Percentiles rank a stretch among this genome's conserved stretches.
Conservation (phyloP, 192 early-diverging fungal species). For the Geranomyces michiganensis region DNA sequence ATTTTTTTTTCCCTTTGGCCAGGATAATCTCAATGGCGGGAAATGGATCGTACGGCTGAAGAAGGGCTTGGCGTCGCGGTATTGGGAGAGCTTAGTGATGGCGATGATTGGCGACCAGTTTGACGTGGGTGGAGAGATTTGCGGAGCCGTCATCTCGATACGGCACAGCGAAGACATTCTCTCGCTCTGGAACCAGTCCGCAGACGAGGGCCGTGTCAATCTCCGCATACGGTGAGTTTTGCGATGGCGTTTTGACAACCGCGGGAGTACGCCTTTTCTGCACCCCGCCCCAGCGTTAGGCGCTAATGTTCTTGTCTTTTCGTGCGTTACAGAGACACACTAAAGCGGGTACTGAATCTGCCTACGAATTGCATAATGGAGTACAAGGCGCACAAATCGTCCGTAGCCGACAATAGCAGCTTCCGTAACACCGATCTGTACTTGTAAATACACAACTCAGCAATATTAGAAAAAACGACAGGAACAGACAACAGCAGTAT, state of each 20-base stretch:
- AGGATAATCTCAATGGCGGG: constrained; percentile 88
- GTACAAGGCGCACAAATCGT: constrained; percentile 88
- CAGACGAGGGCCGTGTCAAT: constrained; percentile 82
- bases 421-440: constrained; percentile 78
- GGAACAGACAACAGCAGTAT: no score
- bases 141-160: constrained; percentile 92
- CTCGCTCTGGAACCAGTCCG: constrained; percentile 90
- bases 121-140: constrained; percentile 85
- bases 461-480: no score
- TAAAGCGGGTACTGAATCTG: constrained; percentile 84
- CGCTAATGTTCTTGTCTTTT: no score
- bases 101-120: constrained; percentile 92
- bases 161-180: constrained; percentile 91
- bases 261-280: no score
- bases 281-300: no score
- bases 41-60: constrained; percentile 92
- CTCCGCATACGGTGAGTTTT: constrained; percentile 71
- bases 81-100: constrained; percentile 89
- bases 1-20: not conserved
- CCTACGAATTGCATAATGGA: constrained; percentile 88
- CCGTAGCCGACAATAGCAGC: constrained; percentile 83
- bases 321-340: constrained; percentile 66
- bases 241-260: not conserved
- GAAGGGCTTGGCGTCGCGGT: constrained; percentile 88
- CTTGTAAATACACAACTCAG: constrained; percentile 14